Evolutionary conservation across 2,329 filamentous ascomycete genomes (phyloP).

Genomic region (Albifimbria verrucaria): DNA sequence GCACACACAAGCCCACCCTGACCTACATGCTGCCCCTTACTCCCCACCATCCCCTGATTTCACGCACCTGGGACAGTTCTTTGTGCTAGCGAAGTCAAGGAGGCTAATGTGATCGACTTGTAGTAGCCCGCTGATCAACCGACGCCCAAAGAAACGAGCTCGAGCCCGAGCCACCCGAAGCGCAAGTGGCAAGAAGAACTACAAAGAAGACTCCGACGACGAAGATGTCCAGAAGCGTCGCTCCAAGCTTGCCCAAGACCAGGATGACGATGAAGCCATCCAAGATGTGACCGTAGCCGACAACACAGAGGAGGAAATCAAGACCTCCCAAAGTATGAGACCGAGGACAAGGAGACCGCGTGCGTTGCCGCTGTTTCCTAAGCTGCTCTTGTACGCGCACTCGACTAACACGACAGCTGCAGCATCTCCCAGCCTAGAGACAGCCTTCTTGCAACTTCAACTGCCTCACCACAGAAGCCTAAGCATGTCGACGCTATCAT

Average conservation of each 20-base stretch:
- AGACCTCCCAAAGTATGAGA: too few species aligned
- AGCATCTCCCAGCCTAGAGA: not conserved
- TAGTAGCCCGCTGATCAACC: constrained; percentile 13
- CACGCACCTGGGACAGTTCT: not conserved
- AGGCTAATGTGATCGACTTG: constrained; percentile 3
- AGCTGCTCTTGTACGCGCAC: not conserved
- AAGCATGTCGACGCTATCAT: not conserved
- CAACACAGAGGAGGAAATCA: too few species aligned
- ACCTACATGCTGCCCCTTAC: not conserved
- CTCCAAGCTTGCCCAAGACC: not conserved
- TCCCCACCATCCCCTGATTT: not conserved
- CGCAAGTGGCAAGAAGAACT: not conserved
- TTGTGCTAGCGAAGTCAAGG: not conserved
- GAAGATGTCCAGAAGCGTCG: not conserved
- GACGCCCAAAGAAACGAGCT: constrained; percentile 2
- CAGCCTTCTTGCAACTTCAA: not conserved
- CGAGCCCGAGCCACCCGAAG: not conserved
- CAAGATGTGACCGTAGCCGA: too few species aligned
- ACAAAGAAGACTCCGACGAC: not conserved
- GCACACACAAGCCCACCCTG: constrained; percentile 7
- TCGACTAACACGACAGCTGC: not conserved
- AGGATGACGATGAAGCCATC: not conserved
- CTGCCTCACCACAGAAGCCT: not conserved
- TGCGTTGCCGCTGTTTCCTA: not conserved
- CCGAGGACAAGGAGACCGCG: not conserved